A percentile compares a stretch with the other conserved stretches of the same genome.
Evolutionary conservation across 2,329 filamentous ascomycete species (phyloP).

Genomic region (Pseudogymnoascus sp.): DNA sequence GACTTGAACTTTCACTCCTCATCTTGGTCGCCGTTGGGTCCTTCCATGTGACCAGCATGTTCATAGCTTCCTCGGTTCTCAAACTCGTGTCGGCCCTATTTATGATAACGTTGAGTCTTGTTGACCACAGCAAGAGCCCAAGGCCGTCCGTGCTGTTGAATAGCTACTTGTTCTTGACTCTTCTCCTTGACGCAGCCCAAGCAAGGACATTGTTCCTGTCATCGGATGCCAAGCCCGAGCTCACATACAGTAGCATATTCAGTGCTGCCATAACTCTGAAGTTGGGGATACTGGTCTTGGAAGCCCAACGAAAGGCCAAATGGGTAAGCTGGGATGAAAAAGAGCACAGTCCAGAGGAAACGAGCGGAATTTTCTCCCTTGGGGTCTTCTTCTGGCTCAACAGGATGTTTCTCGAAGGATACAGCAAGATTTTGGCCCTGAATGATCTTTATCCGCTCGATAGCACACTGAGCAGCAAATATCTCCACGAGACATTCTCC

Average conservation of each 20-base stretch:
- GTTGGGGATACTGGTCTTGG: conserved; percentile 11
- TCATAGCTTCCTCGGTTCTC: conserved; percentile 26
- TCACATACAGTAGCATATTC: conserved; percentile 15
- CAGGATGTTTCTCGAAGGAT: conserved; percentile 25
- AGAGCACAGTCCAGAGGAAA: conserved; percentile 27
- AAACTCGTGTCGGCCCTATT: conserved; percentile 23
- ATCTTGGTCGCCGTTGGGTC: conserved; percentile 18
- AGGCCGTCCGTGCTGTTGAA: conserved; percentile 38
- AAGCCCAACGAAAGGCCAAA: conserved; percentile 19
- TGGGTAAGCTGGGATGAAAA: conserved; percentile 24
- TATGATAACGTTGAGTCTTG: conserved; percentile 16
- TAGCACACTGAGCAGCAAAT: conserved; percentile 16
- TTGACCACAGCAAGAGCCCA: conserved; percentile 30
- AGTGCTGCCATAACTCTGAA: conserved; percentile 12
- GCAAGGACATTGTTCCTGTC: conserved; percentile 36
- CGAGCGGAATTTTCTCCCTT: conserved; percentile 25
- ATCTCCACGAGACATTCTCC: conserved; percentile 16
- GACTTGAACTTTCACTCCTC: conserved; percentile 25
- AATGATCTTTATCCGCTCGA: conserved; percentile 26
- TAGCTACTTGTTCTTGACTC: conserved; percentile 34
- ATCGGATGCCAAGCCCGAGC: conserved; percentile 10
- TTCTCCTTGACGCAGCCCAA: conserved; percentile 37
- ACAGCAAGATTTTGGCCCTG: conserved; percentile 21
- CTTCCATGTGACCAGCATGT: conserved; percentile 22
- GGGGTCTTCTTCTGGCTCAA: conserved; percentile 29